These are phyloP conservation scores for Knufia fluminis DNA, from an alignment of 2,329 filamentous ascomycete genomes.

Conservation along the genomic window DNA sequence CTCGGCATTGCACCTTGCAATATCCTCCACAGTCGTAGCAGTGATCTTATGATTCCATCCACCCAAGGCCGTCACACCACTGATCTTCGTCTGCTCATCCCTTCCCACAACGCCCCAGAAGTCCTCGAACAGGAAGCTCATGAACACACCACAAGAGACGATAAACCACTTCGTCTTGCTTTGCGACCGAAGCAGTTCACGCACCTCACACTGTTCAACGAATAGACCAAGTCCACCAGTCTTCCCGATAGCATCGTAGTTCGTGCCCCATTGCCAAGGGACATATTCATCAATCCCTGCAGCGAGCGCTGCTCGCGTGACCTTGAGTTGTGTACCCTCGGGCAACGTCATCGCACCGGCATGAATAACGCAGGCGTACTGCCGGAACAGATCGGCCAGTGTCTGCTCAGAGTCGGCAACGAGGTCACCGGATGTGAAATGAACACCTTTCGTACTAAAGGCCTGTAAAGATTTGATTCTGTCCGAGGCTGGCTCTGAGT, in stretches of 20 bases:
- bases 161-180: constrained; percentile 49
- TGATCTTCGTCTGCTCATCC: constrained; percentile 15
- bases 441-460: constrained; percentile 32
- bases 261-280: constrained; percentile 66
- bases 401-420: constrained; percentile 24
- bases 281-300: constrained; percentile 47
- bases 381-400: constrained; percentile 36
- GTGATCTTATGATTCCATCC: constrained; percentile 55
- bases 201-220: constrained; percentile 56
- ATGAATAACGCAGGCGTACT: constrained; percentile 41
- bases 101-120: constrained; percentile 55
- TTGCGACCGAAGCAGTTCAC: constrained; percentile 44
- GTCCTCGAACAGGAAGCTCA: constrained; percentile 57
- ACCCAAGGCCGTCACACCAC: constrained; percentile 45
- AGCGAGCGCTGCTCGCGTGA: constrained; percentile 46
- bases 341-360: constrained; percentile 53
- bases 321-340: constrained; percentile 48
- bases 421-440: constrained; percentile 40
- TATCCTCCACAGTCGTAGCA: constrained; percentile 54
- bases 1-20: constrained; percentile 52
- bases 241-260: constrained; percentile 58
- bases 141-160: constrained; percentile 61
- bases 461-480: constrained; percentile 15
- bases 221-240: constrained; percentile 54
- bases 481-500: constrained; percentile 25